phyloP scores from a whole-genome alignment of 495 filamentous ascomycete species.

The Xylaria flabelliformis region DNA sequence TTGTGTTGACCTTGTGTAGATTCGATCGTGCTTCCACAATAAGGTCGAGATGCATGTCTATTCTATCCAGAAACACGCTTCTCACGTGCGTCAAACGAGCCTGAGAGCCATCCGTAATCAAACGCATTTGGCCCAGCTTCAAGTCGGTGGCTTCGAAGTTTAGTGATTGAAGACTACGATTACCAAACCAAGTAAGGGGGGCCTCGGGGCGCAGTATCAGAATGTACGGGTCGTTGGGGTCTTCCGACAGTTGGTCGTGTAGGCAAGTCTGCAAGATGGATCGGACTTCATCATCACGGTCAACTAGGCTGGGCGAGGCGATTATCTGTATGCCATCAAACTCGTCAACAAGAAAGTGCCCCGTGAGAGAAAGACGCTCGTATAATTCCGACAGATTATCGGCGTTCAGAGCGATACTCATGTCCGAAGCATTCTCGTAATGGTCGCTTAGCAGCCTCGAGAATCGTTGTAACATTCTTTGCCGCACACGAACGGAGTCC shows the following conservation, averaged over 20 bases:
- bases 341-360: conserved; percentile 84
- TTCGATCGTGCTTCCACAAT: conserved; percentile 92
- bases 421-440: conserved; percentile 96
- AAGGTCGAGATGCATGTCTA: conserved; percentile 82
- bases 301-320: conserved; percentile 78
- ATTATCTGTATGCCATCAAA: conserved; percentile 81
- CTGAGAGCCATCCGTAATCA: conserved; percentile 89
- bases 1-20: conserved; percentile 85
- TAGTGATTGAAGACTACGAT: conserved; percentile 70
- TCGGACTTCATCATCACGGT: conserved; percentile 78
- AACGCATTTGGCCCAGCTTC: conserved; percentile 82
- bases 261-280: conserved; percentile 88
- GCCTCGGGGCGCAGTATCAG: conserved; percentile 84
- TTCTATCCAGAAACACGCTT: conserved; percentile 72
- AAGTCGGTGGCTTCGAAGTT: conserved; percentile 83
- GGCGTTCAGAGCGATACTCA: conserved; percentile 74
- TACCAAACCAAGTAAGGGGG: conserved; percentile 81
- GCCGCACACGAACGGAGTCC: conserved; percentile 93
- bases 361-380: conserved; percentile 79
- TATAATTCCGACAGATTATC: conserved; percentile 75
- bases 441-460: conserved; percentile 85
- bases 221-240: conserved; percentile 78
- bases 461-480: conserved; percentile 79
- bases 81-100: conserved; percentile 79
- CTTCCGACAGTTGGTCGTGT: conserved; percentile 76